Conservation (phyloP, 2,329 filamentous ascomycete species). For the Colletotrichum graminicola region DNA sequence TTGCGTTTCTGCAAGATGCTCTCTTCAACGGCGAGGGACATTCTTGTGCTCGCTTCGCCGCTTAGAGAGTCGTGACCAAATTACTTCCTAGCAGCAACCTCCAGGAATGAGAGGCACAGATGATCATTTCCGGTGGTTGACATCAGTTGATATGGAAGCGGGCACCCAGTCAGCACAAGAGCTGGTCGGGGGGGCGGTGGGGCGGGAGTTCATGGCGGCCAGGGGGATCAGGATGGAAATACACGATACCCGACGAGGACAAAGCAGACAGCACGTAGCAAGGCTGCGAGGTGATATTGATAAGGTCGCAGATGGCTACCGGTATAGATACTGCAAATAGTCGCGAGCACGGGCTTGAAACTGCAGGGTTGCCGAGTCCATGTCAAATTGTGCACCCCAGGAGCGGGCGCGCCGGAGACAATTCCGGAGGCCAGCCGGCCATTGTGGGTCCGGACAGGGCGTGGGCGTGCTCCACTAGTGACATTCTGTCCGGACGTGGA, state of each 20-base stretch:
- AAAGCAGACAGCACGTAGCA: too few species aligned
- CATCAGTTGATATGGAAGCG: background rate
- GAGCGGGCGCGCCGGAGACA: constrained; percentile 14
- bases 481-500: background rate
- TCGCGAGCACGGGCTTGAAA: background rate
- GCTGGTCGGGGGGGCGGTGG: background rate
- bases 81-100: background rate
- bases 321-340: background rate
- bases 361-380: background rate
- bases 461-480: constrained; percentile 5
- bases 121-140: background rate
- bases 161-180: background rate
- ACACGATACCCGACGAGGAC: background rate
- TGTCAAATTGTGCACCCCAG: background rate
- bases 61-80: background rate
- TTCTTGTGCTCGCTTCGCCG: background rate
- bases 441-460: constrained; percentile 17
- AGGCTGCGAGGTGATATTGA: background rate
- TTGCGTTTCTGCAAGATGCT: background rate
- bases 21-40: background rate
- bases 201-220: too few species aligned
- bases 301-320: too few species aligned
- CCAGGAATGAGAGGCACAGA: background rate
- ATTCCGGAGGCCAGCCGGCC: constrained; percentile 25
- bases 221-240: background rate